phyloP scores from a whole-genome alignment of 1,284 basidiomycete genomes.

The Sanghuangporus weigelae region DNA sequence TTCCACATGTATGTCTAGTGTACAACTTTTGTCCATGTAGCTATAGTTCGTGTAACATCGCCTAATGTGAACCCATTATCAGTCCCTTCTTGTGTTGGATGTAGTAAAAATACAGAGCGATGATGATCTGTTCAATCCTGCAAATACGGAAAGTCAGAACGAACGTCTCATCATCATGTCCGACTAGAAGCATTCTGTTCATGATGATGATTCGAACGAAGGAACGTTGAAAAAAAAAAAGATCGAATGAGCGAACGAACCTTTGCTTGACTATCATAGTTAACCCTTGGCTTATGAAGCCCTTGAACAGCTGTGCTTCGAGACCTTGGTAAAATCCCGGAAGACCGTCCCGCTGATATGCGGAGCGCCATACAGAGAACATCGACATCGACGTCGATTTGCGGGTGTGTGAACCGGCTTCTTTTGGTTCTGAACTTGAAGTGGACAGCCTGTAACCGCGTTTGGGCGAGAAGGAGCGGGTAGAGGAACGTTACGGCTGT shows the following conservation, averaged over 20 bases:
- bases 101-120: too few relatives aligned
- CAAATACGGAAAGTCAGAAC: neutral
- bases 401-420: neutral
- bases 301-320: slow-evolving; percentile 47
- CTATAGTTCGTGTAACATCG: too few relatives aligned
- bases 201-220: neutral
- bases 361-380: slow-evolving; percentile 29
- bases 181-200: too few relatives aligned
- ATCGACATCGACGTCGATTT: slow-evolving; percentile 31
- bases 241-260: slow-evolving; percentile 22
- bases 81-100: too few relatives aligned
- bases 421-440: neutral
- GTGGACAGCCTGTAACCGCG: slow-evolving; percentile 39
- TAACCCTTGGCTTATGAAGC: slow-evolving; percentile 48
- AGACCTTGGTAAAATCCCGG: slow-evolving; percentile 47
- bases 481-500: slow-evolving; percentile 43
- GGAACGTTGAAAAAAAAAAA: too few relatives aligned
- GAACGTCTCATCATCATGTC: too few relatives aligned
- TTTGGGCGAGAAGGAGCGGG: slow-evolving; percentile 53
- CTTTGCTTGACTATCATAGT: slow-evolving; percentile 54
- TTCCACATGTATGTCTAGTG: too few relatives aligned
- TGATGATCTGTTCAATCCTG: neutral
- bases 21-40: too few relatives aligned
- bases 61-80: too few relatives aligned
- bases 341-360: slow-evolving; percentile 26